Percentiles rank a stretch among this genome's conserved stretches.
Evolutionary conservation across 176 grass and related monocot species (phyloP).

Genomic region (Oryza meyeriana): DNA sequence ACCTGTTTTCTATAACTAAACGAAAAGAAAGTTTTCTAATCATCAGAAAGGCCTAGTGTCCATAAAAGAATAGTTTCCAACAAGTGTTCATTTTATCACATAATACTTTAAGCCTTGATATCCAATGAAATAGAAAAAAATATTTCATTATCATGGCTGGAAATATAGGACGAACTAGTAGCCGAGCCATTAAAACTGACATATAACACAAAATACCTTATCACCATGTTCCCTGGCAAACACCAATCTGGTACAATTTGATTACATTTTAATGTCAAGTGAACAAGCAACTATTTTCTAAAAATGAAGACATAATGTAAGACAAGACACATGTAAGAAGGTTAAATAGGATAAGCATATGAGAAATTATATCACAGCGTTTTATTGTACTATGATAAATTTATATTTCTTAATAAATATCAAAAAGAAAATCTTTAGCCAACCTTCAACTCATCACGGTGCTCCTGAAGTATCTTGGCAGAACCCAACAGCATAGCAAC

Average conservation of each 20-base stretch:
- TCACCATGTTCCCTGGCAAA: neutral
- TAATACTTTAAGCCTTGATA: neutral
- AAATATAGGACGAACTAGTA: neutral
- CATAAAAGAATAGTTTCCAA: neutral
- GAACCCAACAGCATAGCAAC: conserved; percentile 85
- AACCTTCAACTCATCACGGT: conserved; percentile 72
- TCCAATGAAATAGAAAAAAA: neutral
- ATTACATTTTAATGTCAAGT: neutral
- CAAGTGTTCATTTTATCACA: neutral
- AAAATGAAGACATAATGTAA: neutral
- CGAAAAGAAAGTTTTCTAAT: neutral
- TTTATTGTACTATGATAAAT: neutral
- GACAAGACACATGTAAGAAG: neutral
- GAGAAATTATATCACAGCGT: neutral
- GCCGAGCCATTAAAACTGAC: conserved; percentile 9
- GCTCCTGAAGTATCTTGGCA: conserved; percentile 95
- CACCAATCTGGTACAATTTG: neutral
- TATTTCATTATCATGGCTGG: neutral
- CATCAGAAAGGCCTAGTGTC: neutral
- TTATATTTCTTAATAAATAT: neutral
- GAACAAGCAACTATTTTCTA: neutral
- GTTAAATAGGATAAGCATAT: conserved; percentile 8
- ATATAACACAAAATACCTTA: conserved; percentile 12
- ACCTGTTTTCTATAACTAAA: neutral
- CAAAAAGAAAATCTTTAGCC: neutral